These are phyloP conservation scores for Fraxinus velutina DNA, from an alignment of 305 asterid genomes.

Conservation along the genomic window DNA sequence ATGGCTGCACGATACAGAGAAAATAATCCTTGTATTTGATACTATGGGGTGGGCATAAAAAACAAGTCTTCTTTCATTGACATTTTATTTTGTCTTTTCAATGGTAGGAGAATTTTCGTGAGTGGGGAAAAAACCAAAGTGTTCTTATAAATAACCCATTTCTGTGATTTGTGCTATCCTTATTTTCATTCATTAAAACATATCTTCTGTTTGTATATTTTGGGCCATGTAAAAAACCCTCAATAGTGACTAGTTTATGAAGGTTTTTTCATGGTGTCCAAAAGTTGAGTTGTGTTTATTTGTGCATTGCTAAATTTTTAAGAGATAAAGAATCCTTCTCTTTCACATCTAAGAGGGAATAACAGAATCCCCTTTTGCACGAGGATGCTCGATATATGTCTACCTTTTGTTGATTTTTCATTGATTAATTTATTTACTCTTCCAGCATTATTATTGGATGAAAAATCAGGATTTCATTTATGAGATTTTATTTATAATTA, in stretches of 20 bases:
- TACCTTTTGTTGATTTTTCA: background rate
- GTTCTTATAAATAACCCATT: background rate
- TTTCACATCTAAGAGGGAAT: background rate
- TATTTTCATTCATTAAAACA: background rate
- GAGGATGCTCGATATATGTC: background rate
- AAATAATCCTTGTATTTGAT: background rate
- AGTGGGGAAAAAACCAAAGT: background rate
- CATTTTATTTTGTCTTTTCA: background rate
- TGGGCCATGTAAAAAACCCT: background rate
- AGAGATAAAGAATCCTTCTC: background rate
- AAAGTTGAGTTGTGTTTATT: background rate
- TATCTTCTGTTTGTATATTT: background rate
- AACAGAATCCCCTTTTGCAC: constrained; percentile 7
- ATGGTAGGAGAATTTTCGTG: background rate
- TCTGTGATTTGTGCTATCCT: background rate
- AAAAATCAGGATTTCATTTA: background rate
- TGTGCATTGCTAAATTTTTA: background rate
- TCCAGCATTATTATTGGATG: background rate
- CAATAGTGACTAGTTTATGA: background rate
- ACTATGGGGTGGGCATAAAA: background rate
- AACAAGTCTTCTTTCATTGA: background rate
- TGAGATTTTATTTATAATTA: background rate
- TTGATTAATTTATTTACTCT: background rate
- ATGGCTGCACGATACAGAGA: background rate
- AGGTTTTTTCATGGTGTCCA: background rate